Evolutionary conservation across 768 basidiomycete species (phyloP).

Genomic region (Trametes coccinea): DNA sequence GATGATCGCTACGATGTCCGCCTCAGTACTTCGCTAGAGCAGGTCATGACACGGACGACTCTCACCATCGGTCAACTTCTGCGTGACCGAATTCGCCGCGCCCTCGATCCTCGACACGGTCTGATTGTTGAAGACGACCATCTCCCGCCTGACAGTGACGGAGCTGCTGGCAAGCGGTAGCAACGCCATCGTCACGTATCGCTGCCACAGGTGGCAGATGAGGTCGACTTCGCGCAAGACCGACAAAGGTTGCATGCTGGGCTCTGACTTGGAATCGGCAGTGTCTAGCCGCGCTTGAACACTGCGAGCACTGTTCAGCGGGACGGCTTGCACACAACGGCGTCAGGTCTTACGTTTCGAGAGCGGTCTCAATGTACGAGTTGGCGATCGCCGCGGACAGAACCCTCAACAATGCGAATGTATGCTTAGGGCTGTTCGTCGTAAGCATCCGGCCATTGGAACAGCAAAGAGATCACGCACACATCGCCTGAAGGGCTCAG

Average conservation of each 20-base stretch:
- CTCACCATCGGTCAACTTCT: conserved; percentile 81
- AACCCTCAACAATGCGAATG: conserved; percentile 77
- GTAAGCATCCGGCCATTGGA: not conserved
- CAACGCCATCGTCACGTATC: conserved; percentile 88
- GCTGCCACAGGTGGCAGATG: conserved; percentile 95
- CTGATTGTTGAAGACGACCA: conserved; percentile 90
- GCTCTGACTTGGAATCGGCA: conserved; percentile 77
- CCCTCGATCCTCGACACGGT: conserved; percentile 84
- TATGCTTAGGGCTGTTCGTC: conserved; percentile 75
- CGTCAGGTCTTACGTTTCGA: conserved; percentile 76
- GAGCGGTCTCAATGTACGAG: conserved; percentile 85
- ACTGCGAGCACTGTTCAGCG: conserved; percentile 40
- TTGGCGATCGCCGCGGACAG: conserved; percentile 83
- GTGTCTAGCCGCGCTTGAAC: conserved; percentile 70
- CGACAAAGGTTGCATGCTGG: conserved; percentile 65
- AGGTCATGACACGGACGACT: not conserved
- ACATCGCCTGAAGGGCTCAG: conserved; percentile 80
- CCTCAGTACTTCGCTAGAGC: not conserved
- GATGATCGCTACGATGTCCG: conserved; percentile 55
- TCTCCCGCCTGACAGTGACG: conserved; percentile 87
- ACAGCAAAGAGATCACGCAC: conserved; percentile 49
- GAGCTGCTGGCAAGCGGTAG: conserved; percentile 84
- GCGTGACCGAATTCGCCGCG: conserved; percentile 74
- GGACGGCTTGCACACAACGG: too few species aligned
- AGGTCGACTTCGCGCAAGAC: conserved; percentile 77